These are phyloP conservation scores for Pisolithus sp. DNA, from an alignment of 768 basidiomycete species.

Conservation along the genomic window DNA sequence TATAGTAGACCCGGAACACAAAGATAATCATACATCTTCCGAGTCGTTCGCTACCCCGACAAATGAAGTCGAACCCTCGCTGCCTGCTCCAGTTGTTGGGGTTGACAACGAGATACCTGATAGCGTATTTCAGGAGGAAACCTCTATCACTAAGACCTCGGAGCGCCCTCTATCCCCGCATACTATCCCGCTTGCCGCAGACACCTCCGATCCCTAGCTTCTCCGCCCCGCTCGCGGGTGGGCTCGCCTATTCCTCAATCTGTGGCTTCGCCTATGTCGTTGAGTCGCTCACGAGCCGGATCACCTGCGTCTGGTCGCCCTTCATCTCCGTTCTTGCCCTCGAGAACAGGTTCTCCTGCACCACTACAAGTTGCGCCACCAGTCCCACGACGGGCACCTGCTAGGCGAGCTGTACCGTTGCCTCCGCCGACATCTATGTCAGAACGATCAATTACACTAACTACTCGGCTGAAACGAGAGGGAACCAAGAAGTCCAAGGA, in stretches of 20 bases:
- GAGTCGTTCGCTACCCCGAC: slow-evolving; percentile 15
- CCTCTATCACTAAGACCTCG: neutral
- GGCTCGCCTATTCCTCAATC: slow-evolving; percentile 29
- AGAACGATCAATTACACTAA: slow-evolving; percentile 17
- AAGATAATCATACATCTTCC: slow-evolving; percentile 4
- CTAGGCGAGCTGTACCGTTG: slow-evolving; percentile 43
- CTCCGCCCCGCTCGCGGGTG: slow-evolving; percentile 31
- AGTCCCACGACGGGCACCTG: slow-evolving; percentile 7
- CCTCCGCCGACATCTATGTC: slow-evolving; percentile 47
- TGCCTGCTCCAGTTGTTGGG: neutral
- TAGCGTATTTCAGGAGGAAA: neutral
- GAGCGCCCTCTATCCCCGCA: slow-evolving; percentile 15
- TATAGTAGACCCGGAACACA: slow-evolving; percentile 6
- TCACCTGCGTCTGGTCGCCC: slow-evolving; percentile 27
- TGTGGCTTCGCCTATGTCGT: slow-evolving; percentile 19
- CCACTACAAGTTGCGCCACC: slow-evolving; percentile 14
- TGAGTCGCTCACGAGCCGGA: slow-evolving; percentile 19
- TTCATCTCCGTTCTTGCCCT: slow-evolving; percentile 59
- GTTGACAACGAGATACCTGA: neutral
- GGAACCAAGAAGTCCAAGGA: neutral
- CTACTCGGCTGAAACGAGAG: neutral
- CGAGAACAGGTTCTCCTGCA: slow-evolving; percentile 32
- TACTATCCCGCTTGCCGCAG: slow-evolving; percentile 16
- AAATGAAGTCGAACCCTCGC: slow-evolving; percentile 17
- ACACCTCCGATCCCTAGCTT: slow-evolving; percentile 18